phyloP scores from a whole-genome alignment of 805 yeast species.

The Candida patagonica region DNA sequence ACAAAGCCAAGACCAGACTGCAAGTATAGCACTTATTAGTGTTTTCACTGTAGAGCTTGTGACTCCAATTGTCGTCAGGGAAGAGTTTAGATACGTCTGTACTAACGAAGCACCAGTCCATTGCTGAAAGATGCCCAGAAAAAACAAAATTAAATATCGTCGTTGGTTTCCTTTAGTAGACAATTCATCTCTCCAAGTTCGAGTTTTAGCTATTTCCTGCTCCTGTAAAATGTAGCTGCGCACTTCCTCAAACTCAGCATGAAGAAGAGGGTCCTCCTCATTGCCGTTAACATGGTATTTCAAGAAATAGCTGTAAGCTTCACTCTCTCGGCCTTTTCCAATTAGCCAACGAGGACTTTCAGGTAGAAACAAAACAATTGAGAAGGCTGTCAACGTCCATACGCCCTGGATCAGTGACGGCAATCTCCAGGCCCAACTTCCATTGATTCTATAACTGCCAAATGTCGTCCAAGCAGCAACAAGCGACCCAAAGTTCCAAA shows the following conservation, averaged over 20 bases:
- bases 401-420: slow-evolving; percentile 62
- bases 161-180: slow-evolving; percentile 8
- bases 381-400: slow-evolving; percentile 45
- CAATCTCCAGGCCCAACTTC: slow-evolving; percentile 48
- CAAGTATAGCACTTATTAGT: slow-evolving; percentile 15
- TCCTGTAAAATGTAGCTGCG: neutral
- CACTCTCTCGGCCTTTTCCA: slow-evolving; percentile 16
- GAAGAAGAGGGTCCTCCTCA: slow-evolving; percentile 6
- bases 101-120: slow-evolving; percentile 12
- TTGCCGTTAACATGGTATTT: slow-evolving; percentile 15
- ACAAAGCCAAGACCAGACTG: slow-evolving; percentile 4
- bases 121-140: slow-evolving; percentile 11
- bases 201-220: neutral
- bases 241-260: slow-evolving; percentile 6
- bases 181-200: slow-evolving; percentile 8
- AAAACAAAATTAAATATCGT: slow-evolving; percentile 7
- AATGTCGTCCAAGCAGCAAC: slow-evolving; percentile 47
- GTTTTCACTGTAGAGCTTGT: slow-evolving; percentile 20
- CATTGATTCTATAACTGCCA: slow-evolving; percentile 43
- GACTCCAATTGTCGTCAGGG: slow-evolving; percentile 44
- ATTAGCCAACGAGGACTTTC: slow-evolving; percentile 10
- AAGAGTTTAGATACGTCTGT: slow-evolving; percentile 38
- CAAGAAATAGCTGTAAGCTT: slow-evolving; percentile 28
- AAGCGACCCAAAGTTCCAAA: slow-evolving; percentile 44
- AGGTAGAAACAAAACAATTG: slow-evolving; percentile 4